Conservation (phyloP, 805 yeast species). For the Kazachstania africana region DNA sequence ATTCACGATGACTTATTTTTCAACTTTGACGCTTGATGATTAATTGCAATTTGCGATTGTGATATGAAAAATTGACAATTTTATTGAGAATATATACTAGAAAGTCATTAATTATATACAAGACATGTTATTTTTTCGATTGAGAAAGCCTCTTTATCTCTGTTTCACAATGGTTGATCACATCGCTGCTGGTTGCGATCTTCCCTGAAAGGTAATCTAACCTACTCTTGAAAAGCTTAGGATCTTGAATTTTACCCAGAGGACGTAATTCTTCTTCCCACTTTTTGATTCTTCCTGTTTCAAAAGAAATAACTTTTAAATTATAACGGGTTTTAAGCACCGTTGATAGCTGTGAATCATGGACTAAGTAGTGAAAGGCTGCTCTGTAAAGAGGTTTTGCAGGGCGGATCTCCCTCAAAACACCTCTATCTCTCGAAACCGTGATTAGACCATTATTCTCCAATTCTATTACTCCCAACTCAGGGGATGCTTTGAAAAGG, state of each 20-base stretch:
- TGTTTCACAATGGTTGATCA: constrained; percentile 37
- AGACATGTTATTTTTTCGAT: no score
- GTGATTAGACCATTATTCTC: constrained; percentile 72
- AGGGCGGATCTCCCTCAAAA: constrained; percentile 50
- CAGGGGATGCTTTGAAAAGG: constrained; percentile 45
- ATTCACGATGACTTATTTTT: no score
- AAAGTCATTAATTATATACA: no score
- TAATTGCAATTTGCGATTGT: no score
- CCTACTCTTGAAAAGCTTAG: constrained; percentile 48
- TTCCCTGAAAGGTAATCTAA: constrained; percentile 56
- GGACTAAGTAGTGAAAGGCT: constrained; percentile 58
- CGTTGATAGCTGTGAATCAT: constrained; percentile 43
- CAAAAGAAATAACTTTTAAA: constrained; percentile 41
- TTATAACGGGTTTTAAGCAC: constrained; percentile 56
- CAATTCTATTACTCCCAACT: constrained; percentile 48
- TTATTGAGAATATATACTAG: no score
- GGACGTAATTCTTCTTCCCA: constrained; percentile 63
- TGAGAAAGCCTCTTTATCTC: constrained; percentile 28
- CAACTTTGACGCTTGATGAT: no score
- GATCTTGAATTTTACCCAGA: constrained; percentile 39
- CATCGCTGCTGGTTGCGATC: constrained; percentile 47
- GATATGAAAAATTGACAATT: no score
- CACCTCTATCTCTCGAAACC: constrained; percentile 66
- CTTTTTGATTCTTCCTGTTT: constrained; percentile 47
- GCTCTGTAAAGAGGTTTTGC: constrained; percentile 79